Conservation (phyloP, 495 filamentous ascomycete genomes). For the Xylaria longipes region DNA sequence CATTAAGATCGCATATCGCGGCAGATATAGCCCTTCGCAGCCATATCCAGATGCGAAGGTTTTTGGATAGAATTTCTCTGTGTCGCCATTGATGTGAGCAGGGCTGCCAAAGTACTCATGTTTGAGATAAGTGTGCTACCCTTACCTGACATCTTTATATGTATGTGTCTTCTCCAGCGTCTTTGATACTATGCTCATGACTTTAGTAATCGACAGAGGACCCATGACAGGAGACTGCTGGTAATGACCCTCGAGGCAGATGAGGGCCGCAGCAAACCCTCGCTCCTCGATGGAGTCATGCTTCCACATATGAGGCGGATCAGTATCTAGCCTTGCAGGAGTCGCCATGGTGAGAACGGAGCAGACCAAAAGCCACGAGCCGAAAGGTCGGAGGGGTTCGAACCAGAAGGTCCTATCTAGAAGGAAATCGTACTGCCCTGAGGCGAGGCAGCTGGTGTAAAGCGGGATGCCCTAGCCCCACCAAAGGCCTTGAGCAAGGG, state of each 20-base stretch:
- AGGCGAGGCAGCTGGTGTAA: constrained; percentile 17
- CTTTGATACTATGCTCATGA: constrained; percentile 56
- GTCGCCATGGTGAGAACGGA: constrained; percentile 12
- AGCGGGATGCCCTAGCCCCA: constrained; percentile 22
- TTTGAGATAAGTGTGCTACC: constrained; percentile 24
- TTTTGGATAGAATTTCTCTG: constrained; percentile 62
- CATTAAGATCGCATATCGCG: constrained; percentile 66
- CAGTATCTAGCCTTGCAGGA: constrained; percentile 24
- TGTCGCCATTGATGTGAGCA: constrained; percentile 35
- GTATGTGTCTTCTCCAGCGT: constrained; percentile 61
- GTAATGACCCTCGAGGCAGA: constrained; percentile 62
- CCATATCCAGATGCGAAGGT: constrained; percentile 74
- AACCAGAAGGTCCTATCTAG: neutral
- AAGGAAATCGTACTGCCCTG: neutral
- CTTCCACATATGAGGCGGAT: constrained; percentile 26
- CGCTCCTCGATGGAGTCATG: constrained; percentile 59
- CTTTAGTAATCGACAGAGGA: constrained; percentile 53
- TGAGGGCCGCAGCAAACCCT: constrained; percentile 58
- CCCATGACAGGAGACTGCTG: constrained; percentile 55
- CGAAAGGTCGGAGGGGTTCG: neutral
- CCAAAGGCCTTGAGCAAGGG: constrained; percentile 21
- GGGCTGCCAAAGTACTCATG: constrained; percentile 47
- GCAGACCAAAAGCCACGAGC: neutral
- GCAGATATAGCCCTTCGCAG: constrained; percentile 54
- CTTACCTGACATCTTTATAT: constrained; percentile 59